Conservation (phyloP, 495 filamentous ascomycete genomes). For the Acidomyces sp. region DNA sequence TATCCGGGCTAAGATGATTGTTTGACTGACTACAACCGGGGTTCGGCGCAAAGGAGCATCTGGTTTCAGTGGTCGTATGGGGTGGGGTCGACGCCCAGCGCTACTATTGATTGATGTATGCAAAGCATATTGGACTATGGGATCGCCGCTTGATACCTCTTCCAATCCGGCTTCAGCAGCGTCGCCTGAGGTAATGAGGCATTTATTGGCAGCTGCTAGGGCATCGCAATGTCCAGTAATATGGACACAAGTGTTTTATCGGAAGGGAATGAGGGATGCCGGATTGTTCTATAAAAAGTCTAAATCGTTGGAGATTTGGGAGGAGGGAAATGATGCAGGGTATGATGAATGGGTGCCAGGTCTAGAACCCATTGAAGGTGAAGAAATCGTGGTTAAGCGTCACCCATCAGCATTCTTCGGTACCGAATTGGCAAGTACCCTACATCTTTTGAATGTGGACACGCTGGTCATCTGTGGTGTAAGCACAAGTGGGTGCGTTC, state of each 20-base stretch:
- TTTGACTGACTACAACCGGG: too few relatives aligned
- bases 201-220: constrained; percentile 25
- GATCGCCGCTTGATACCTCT: constrained; percentile 25
- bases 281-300: constrained; percentile 26
- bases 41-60: too few relatives aligned
- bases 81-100: constrained; percentile 27
- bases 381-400: constrained; percentile 27
- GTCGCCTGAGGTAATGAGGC: constrained; percentile 23
- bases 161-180: constrained; percentile 22
- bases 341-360: constrained; percentile 24
- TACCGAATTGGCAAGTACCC: constrained; percentile 24
- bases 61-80: constrained; percentile 27
- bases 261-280: constrained; percentile 27
- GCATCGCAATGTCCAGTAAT: constrained; percentile 20
- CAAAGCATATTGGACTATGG: constrained; percentile 29
- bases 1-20: too few relatives aligned
- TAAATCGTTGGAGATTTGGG: constrained; percentile 26
- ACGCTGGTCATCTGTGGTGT: constrained; percentile 30
- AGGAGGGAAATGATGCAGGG: constrained; percentile 23
- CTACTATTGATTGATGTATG: constrained; percentile 33
- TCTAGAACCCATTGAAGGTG: constrained; percentile 24
- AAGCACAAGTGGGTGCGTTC: constrained; percentile 30
- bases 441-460: constrained; percentile 25
- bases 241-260: constrained; percentile 28
- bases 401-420: constrained; percentile 32